Conservation (phyloP, 2,329 filamentous ascomycete species). For the Talaromyces rugulosus region DNA sequence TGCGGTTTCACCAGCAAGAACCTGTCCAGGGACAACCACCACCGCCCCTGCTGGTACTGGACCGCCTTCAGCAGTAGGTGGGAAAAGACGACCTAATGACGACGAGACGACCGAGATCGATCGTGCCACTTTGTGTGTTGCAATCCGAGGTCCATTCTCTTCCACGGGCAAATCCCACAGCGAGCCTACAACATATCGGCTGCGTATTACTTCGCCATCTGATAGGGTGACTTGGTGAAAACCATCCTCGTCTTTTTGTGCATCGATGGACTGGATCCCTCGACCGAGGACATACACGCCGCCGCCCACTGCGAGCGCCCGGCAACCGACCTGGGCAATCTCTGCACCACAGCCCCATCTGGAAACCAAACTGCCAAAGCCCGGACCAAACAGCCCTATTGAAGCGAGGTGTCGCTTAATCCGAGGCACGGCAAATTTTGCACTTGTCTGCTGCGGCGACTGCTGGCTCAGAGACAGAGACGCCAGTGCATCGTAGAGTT, state of each 20-base stretch:
- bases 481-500: slow-evolving; percentile 61
- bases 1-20: slow-evolving; percentile 20
- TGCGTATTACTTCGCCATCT: slow-evolving; percentile 33
- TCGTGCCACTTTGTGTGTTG: slow-evolving; percentile 47
- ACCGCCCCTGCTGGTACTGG: slow-evolving; percentile 66
- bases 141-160: slow-evolving; percentile 9
- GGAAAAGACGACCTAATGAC: slow-evolving; percentile 63
- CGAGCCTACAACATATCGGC: slow-evolving; percentile 34
- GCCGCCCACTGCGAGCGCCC: slow-evolving; percentile 85
- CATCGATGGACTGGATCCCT: slow-evolving; percentile 48
- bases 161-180: slow-evolving; percentile 32
- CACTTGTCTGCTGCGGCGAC: slow-evolving; percentile 49
- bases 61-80: slow-evolving; percentile 66
- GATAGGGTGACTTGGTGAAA: slow-evolving; percentile 29
- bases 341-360: slow-evolving; percentile 93
- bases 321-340: slow-evolving; percentile 84
- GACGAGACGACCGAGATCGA: slow-evolving; percentile 68
- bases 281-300: slow-evolving; percentile 82
- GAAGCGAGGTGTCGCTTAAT: slow-evolving; percentile 79
- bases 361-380: slow-evolving; percentile 83
- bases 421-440: slow-evolving; percentile 65
- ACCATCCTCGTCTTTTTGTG: slow-evolving; percentile 14
- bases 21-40: slow-evolving; percentile 34
- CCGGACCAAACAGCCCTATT: slow-evolving; percentile 80
- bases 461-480: slow-evolving; percentile 73